These are phyloP conservation scores for Royoungia palumana DNA, from an alignment of 768 basidiomycete genomes.

Conservation along the genomic window DNA sequence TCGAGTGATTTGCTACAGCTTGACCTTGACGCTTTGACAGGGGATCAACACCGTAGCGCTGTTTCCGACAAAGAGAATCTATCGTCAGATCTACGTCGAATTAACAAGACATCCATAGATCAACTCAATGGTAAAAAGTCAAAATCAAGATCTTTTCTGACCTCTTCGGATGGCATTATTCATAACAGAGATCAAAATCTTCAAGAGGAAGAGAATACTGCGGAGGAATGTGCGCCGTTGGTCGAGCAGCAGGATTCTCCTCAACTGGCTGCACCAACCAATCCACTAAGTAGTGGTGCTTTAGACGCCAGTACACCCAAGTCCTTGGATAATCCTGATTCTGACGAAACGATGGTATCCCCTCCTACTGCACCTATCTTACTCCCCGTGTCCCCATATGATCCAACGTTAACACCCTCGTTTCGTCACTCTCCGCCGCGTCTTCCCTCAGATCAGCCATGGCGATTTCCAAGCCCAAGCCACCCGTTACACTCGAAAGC, in stretches of 20 bases:
- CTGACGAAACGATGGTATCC: conserved; percentile 17
- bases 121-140: conserved; percentile 14
- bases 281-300: background rate
- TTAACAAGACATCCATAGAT: conserved; percentile 24
- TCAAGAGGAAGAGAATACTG: conserved; percentile 9
- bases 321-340: background rate
- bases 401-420: conserved; percentile 69
- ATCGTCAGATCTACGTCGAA: conserved; percentile 28
- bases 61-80: conserved; percentile 33
- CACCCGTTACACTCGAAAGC: conserved; percentile 68
- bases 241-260: conserved; percentile 27
- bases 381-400: conserved; percentile 69
- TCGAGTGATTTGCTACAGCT: conserved; percentile 3
- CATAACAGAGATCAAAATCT: conserved; percentile 12
- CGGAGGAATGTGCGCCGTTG: conserved; percentile 21
- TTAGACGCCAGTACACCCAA: background rate
- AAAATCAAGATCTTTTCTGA: conserved; percentile 22
- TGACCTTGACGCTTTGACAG: conserved; percentile 35
- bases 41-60: conserved; percentile 58
- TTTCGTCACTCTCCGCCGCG: conserved; percentile 76
- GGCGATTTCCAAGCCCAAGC: conserved; percentile 78
- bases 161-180: conserved; percentile 11
- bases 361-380: conserved; percentile 24
- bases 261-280: conserved; percentile 16
- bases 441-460: conserved; percentile 75